Conservation (phyloP, 2,329 filamentous ascomycete species). For the Biscogniauxia sp. region DNA sequence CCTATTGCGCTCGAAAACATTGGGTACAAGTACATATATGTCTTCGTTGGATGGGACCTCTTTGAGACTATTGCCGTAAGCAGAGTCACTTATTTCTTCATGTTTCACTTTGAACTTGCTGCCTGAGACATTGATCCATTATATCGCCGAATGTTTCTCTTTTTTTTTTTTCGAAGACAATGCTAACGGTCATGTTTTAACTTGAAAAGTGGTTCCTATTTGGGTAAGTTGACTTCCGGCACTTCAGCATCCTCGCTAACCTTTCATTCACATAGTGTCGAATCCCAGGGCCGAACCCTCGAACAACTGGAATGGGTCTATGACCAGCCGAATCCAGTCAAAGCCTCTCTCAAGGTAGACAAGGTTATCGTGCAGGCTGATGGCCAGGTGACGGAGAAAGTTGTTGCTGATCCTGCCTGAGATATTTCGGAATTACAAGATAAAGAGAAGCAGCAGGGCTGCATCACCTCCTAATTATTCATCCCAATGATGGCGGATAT, state of each 20-base stretch:
- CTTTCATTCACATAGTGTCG: conserved; percentile 36
- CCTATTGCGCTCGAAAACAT: conserved; percentile 46
- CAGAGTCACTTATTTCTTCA: neutral
- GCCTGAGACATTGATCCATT: neutral
- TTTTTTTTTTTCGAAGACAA: neutral
- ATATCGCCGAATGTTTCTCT: neutral
- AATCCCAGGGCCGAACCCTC: conserved; percentile 48
- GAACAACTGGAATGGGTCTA: conserved; percentile 51
- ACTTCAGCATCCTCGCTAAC: conserved; percentile 10
- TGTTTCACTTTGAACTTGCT: neutral
- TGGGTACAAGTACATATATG: conserved; percentile 42
- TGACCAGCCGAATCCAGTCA: conserved; percentile 47
- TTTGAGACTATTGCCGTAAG: conserved; percentile 33
- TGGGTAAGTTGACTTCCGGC: conserved; percentile 33
- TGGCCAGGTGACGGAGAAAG: conserved; percentile 45
- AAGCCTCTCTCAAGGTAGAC: conserved; percentile 49
- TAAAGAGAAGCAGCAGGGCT: neutral
- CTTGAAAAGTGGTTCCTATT: conserved; percentile 44
- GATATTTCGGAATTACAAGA: neutral
- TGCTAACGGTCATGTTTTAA: neutral
- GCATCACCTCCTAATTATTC: neutral
- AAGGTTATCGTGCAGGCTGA: conserved; percentile 46
- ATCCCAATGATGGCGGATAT: too few species aligned
- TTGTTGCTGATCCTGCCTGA: conserved; percentile 28
- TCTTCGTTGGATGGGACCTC: conserved; percentile 49